These are phyloP conservation scores for Trichosporon sp. DNA, from an alignment of 1,284 basidiomycete genomes.

Conservation along the genomic window DNA sequence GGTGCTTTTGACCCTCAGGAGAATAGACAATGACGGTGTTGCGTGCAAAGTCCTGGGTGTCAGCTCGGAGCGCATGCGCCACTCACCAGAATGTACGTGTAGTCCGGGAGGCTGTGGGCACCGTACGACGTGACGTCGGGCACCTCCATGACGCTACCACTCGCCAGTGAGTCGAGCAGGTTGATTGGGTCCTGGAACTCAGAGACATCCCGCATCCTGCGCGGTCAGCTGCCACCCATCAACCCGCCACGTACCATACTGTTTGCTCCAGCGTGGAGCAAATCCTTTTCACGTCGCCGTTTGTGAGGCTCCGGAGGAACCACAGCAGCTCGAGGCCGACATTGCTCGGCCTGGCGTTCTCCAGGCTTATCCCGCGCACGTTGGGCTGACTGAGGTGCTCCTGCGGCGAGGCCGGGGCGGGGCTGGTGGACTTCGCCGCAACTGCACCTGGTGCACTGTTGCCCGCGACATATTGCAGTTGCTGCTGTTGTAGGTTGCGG, in stretches of 20 bases:
- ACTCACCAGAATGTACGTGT: background rate
- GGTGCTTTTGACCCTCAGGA: too few relatives aligned
- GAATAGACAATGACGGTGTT: too few relatives aligned
- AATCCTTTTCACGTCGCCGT: background rate
- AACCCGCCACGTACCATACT: background rate
- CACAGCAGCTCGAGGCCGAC: background rate
- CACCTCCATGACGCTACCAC: background rate
- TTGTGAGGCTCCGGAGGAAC: background rate
- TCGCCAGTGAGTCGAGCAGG: background rate
- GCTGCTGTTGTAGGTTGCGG: background rate
- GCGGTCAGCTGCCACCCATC: background rate
- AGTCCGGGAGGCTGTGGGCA: background rate
- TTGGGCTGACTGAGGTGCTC: background rate
- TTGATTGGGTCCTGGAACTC: background rate
- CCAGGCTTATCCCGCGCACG: background rate
- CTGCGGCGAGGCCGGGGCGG: background rate
- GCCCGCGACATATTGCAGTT: background rate
- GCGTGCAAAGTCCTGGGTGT: too few relatives aligned
- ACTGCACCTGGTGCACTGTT: background rate
- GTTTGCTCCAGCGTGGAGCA: background rate
- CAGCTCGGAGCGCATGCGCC: too few relatives aligned
- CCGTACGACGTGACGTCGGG: background rate
- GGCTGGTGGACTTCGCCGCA: background rate
- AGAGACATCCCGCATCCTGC: background rate
- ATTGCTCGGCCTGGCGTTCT: background rate